Evolutionary conservation across 495 filamentous ascomycete species (phyloP).

Genomic region (Penicillium flavigenum): DNA sequence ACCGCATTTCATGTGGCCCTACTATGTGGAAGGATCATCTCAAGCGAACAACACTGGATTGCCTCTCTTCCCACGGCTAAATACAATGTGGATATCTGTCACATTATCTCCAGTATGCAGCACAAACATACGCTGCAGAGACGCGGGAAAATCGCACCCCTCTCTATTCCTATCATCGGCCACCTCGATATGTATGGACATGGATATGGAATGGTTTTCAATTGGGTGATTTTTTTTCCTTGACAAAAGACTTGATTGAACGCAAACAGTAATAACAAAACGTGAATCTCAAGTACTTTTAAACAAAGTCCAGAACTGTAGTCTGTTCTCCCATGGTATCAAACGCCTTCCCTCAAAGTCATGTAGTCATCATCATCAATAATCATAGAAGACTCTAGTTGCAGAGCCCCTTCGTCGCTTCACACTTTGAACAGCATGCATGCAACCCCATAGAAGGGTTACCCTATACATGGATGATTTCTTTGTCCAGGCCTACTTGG

Average conservation of each 20-base stretch:
- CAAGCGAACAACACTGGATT: background rate
- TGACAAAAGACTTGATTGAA: background rate
- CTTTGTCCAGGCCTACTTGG: background rate
- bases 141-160: background rate
- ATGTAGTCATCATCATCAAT: constrained; percentile 19
- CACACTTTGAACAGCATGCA: background rate
- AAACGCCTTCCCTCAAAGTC: constrained; percentile 4
- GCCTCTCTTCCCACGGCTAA: background rate
- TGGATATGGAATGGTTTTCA: constrained; percentile 1
- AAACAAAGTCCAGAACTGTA: background rate
- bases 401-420: background rate
- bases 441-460: background rate
- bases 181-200: background rate
- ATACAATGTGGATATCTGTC: background rate
- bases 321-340: constrained; percentile 7
- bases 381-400: constrained; percentile 9
- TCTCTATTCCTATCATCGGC: background rate
- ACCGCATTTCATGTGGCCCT: background rate
- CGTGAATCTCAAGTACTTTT: constrained; percentile 7
- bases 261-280: constrained; percentile 1
- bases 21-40: constrained; percentile 6
- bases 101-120: background rate
- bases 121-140: constrained; percentile 1
- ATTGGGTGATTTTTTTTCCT: background rate
- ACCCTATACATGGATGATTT: background rate